Base-by-base conservation (phyloP, 2,329 filamentous ascomycete genomes). In the Colletotrichum aenigma region DNA sequence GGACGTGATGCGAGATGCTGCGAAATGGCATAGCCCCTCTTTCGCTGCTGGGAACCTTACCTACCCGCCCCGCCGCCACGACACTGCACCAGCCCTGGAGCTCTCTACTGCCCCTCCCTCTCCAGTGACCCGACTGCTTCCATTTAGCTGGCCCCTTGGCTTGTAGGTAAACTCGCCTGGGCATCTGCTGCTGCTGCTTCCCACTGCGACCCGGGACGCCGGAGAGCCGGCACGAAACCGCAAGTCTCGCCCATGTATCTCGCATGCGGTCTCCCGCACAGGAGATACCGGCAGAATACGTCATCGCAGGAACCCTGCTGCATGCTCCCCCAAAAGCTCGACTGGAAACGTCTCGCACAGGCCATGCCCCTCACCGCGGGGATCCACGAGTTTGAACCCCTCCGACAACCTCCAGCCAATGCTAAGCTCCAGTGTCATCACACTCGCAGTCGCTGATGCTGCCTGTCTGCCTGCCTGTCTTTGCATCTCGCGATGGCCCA, bases 321-420 rank as follows among this genome's bases (percentile, higher is more conserved):
- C 60, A 58, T 24, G 66, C 70, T 38, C 36, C 34, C 60, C 32
- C 38, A 21, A 64, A 67, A 64, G 71, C 30, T 71, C 58, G 43
- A 73, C 64, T 75, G 73, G 73, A 75, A 75, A 75, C 73, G 58
- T 68, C 70, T 75, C 70, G 70, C 70, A 75, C 70, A 32, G 65
- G 74, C 65, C 58, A 30, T 21, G 43, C 43, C 43, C 56, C 28
- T 36, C 60, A 36, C 34, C 28, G 68, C 18, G 58, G 62, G 64
- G 43, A 38, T 52, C 43, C 56, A 55, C 24, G 24, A 55, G 38
- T 75, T 73, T 75, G 68, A 70, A 75, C 62, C 38, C 43, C 66
- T 60, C 71, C 65, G 15, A 15, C n/a, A 36, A 16, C 32, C 12
- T 10, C n/a, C 52, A 38, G 56, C 26, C 32, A 70, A 60, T n/a